Evolutionary conservation across 768 basidiomycete genomes (phyloP).

Genomic region (Mycena rosella): DNA sequence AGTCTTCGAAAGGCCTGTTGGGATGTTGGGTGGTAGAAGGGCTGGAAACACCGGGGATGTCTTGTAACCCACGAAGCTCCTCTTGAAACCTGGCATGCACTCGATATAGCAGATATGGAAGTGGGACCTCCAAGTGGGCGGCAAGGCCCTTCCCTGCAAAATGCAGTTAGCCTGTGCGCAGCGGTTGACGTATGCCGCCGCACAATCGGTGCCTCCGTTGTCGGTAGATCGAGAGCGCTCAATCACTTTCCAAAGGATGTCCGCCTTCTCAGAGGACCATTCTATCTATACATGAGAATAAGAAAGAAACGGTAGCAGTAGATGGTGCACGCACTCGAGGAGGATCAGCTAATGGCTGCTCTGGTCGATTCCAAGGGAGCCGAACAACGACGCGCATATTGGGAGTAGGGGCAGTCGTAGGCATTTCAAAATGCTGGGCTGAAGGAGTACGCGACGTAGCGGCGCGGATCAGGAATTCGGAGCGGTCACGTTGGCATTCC

Average conservation of each 20-base stretch:
- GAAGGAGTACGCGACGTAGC: too few species aligned
- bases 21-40: slow-evolving; percentile 57
- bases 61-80: slow-evolving; percentile 83
- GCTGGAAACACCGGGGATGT: slow-evolving; percentile 73
- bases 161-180: slow-evolving; percentile 15
- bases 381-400: slow-evolving; percentile 81
- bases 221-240: slow-evolving; percentile 81
- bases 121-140: slow-evolving; percentile 80
- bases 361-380: slow-evolving; percentile 83
- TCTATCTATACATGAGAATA: slow-evolving; percentile 68
- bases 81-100: slow-evolving; percentile 89
- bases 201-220: slow-evolving; percentile 86
- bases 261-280: slow-evolving; percentile 89
- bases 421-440: slow-evolving; percentile 40
- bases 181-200: slow-evolving; percentile 46
- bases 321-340: slow-evolving; percentile 66
- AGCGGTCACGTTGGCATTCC: slow-evolving; percentile 28
- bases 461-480: too few species aligned
- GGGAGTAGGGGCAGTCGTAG: slow-evolving; percentile 46
- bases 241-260: slow-evolving; percentile 89
- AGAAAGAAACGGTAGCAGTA: slow-evolving; percentile 15
- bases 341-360: slow-evolving; percentile 74
- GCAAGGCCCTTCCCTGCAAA: slow-evolving; percentile 85
- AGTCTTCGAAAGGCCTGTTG: slow-evolving; percentile 45
- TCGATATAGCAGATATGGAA: slow-evolving; percentile 88